These are phyloP conservation scores for Dalbergia oliveri DNA, from an alignment of 306 rosid species.

Conservation along the genomic window DNA sequence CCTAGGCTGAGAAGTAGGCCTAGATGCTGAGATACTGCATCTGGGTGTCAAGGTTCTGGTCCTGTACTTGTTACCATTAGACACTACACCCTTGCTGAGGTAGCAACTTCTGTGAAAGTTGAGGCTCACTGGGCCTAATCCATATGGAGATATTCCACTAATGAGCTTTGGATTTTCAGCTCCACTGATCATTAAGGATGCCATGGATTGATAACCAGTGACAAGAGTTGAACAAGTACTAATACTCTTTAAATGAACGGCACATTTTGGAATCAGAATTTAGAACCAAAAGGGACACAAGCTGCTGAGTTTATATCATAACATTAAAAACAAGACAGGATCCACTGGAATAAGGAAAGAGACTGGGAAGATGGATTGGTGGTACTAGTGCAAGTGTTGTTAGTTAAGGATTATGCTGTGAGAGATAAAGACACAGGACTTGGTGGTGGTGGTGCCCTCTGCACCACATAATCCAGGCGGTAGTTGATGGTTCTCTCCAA, in stretches of 20 bases:
- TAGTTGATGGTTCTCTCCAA: background rate
- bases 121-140: constrained; percentile 55
- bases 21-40: constrained; percentile 63
- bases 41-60: constrained; percentile 18
- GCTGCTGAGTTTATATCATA: constrained; percentile 11
- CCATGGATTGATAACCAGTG: constrained; percentile 46
- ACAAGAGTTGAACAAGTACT: background rate
- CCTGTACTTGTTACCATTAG: constrained; percentile 44
- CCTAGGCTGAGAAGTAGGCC: constrained; percentile 91
- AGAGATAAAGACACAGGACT: constrained; percentile 42
- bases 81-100: constrained; percentile 51
- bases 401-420: constrained; percentile 34
- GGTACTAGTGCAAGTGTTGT: background rate
- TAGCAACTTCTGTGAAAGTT: constrained; percentile 46
- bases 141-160: constrained; percentile 53
- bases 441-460: constrained; percentile 25
- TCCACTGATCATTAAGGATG: constrained; percentile 54
- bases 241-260: constrained; percentile 1
- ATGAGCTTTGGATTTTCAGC: constrained; percentile 65
- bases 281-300: background rate
- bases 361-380: constrained; percentile 10
- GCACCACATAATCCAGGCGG: constrained; percentile 43
- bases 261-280: constrained; percentile 27
- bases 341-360: constrained; percentile 16
- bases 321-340: constrained; percentile 32